Percentiles rank a stretch among this genome's conserved stretches.
These are phyloP conservation scores for Hanseniaspora occidentalis DNA, from an alignment of 805 yeast genomes.

Conservation along the genomic window DNA sequence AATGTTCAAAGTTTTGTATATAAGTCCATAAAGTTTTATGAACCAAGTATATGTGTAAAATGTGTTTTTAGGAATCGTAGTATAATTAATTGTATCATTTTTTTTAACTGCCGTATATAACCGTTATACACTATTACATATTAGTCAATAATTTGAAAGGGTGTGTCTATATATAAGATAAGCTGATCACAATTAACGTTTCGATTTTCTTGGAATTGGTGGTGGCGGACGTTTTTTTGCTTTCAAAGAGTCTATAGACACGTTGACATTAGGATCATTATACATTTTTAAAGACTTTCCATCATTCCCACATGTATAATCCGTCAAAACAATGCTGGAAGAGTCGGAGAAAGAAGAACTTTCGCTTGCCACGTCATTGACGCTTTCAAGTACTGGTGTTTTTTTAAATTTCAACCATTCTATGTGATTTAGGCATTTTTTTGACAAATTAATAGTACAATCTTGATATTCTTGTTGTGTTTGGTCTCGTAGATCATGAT, in stretches of 20 bases:
- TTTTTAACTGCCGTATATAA: no score
- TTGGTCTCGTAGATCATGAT: constrained; percentile 11
- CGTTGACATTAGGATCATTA: neutral
- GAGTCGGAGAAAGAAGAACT: constrained; percentile 11
- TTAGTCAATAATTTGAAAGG: no score
- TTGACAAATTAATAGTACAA: constrained; percentile 31
- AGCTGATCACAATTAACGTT: neutral
- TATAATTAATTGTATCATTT: no score
- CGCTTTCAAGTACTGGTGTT: constrained; percentile 3
- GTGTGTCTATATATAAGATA: neutral
- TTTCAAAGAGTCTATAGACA: neutral
- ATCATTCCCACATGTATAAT: neutral
- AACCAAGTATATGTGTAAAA: neutral
- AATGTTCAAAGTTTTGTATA: neutral
- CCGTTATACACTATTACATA: no score
- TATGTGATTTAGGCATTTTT: constrained; percentile 23
- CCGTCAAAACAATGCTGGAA: neutral
- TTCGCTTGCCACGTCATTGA: constrained; percentile 13
- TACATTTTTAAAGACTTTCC: neutral
- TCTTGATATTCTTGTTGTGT: constrained; percentile 7
- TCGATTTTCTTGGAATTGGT: neutral
- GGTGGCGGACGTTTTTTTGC: constrained; percentile 1
- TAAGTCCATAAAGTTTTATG: neutral
- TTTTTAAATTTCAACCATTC: constrained; percentile 21
- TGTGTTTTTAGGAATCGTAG: neutral